Evolutionary conservation across 352 stramenopile genomes (phyloP).

Genomic region (Globisporangium orthogonon): DNA sequence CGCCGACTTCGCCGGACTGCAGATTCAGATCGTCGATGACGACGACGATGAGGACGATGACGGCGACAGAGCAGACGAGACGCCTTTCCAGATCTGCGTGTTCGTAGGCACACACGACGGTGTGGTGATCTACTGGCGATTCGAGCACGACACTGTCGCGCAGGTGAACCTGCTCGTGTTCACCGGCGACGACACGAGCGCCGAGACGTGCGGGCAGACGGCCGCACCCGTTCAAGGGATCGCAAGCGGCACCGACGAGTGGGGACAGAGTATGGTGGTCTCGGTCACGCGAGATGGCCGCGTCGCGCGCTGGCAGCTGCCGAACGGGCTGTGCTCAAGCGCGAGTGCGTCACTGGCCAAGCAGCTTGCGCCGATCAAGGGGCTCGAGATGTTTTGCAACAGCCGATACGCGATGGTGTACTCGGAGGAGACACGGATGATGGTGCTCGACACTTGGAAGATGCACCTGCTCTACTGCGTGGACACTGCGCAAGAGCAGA

Average conservation of each 20-base stretch:
- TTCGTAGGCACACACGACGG: slow-evolving; percentile 66
- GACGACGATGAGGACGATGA: slow-evolving; percentile 17
- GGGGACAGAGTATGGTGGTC: slow-evolving; percentile 66
- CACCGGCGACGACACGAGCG: slow-evolving; percentile 7
- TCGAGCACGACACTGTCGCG: slow-evolving; percentile 46
- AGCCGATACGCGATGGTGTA: slow-evolving; percentile 61
- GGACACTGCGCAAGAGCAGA: slow-evolving; percentile 75
- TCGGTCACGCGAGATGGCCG: slow-evolving; percentile 47
- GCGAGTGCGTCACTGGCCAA: slow-evolving; percentile 44
- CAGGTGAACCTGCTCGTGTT: slow-evolving; percentile 70
- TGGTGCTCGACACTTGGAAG: slow-evolving; percentile 76
- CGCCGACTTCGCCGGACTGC: slow-evolving; percentile 9
- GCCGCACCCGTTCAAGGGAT: slow-evolving; percentile 41
- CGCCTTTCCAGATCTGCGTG: slow-evolving; percentile 50
- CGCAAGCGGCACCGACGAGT: slow-evolving; percentile 68
- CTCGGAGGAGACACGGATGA: slow-evolving; percentile 62
- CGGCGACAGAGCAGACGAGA: slow-evolving; percentile 15
- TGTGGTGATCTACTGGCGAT: slow-evolving; percentile 64
- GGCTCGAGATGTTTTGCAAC: slow-evolving; percentile 73
- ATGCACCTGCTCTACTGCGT: slow-evolving; percentile 66
- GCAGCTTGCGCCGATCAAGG: slow-evolving; percentile 55
- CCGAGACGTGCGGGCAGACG: background rate
- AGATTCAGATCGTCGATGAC: slow-evolving; percentile 36
- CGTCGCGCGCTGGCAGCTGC: slow-evolving; percentile 58
- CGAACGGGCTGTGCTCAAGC: slow-evolving; percentile 52